Evolutionary conservation across 345 rosid species (phyloP).

Genomic region (Ailanthus altissimus): DNA sequence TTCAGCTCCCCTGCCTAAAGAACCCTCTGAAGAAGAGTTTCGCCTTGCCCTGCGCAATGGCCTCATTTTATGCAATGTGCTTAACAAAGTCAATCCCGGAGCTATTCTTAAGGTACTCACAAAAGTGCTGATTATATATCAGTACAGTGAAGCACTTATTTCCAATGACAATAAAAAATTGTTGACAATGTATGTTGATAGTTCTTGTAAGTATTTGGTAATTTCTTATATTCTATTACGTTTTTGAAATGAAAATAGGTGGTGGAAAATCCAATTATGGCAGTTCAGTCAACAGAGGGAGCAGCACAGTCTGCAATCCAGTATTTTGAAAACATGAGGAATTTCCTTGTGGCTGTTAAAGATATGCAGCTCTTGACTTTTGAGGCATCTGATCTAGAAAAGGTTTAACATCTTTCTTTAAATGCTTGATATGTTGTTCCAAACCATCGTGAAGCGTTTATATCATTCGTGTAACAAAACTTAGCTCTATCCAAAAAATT

Average conservation of each 20-base stretch:
- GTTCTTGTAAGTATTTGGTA: neutral
- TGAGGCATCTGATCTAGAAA: constrained; percentile 92
- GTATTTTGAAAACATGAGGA: constrained; percentile 97
- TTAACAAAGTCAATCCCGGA: constrained; percentile 94
- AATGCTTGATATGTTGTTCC: neutral
- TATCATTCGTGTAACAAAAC: neutral
- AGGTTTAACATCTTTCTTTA: constrained; percentile 44
- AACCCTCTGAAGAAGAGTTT: constrained; percentile 83
- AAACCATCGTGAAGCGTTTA: neutral
- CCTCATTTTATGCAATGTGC: constrained; percentile 91
- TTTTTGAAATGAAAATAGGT: constrained; percentile 41
- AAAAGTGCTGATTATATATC: neutral
- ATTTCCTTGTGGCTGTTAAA: constrained; percentile 86
- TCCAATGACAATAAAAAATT: neutral
- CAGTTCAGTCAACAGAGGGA: constrained; percentile 75
- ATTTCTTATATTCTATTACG: neutral
- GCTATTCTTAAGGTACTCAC: constrained; percentile 77
- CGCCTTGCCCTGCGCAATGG: constrained; percentile 78
- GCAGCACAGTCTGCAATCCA: constrained; percentile 99
- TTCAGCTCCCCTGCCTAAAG: constrained; percentile 52
- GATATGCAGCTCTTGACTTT: constrained; percentile 95
- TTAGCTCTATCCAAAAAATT: neutral
- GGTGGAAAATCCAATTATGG: constrained; percentile 74
- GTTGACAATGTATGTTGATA: neutral
- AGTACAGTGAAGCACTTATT: neutral